These are phyloP conservation scores for Arctostaphylos glauca DNA, from an alignment of 148 eudicot genomes.

Conservation along the genomic window DNA sequence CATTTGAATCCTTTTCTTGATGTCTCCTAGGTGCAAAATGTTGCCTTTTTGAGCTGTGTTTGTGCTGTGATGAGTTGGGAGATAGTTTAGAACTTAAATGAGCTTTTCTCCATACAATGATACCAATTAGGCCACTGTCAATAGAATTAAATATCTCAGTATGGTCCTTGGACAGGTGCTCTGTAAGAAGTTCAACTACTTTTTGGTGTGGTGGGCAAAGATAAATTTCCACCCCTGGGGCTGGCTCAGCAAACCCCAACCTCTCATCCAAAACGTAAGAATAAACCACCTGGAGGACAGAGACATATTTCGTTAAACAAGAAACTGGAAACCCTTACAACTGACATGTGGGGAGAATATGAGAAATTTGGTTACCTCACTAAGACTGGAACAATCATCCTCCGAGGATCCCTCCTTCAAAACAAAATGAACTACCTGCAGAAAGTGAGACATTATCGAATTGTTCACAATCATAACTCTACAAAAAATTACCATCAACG, in stretches of 20 bases:
- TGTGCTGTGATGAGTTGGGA: slow-evolving; percentile 53
- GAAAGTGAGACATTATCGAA: background rate
- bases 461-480: no score
- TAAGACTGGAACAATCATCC: slow-evolving; percentile 42
- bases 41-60: slow-evolving; percentile 47
- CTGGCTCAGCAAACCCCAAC: slow-evolving; percentile 82
- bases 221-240: slow-evolving; percentile 72
- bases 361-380: slow-evolving; percentile 48
- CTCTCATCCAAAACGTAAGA: slow-evolving; percentile 66
- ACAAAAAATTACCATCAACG: no score
- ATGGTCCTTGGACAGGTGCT: slow-evolving; percentile 49
- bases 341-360: background rate
- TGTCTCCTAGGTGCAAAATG: slow-evolving; percentile 34
- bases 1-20: slow-evolving; percentile 36
- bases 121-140: slow-evolving; percentile 82
- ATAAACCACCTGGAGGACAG: slow-evolving; percentile 50
- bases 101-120: slow-evolving; percentile 83
- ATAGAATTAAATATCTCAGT: slow-evolving; percentile 44
- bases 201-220: slow-evolving; percentile 61
- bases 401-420: slow-evolving; percentile 61
- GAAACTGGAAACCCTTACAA: background rate
- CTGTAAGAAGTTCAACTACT: slow-evolving; percentile 56
- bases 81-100: slow-evolving; percentile 52
- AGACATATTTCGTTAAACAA: background rate
- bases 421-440: slow-evolving; percentile 69